These are phyloP conservation scores for Alnus glutinosa DNA, from an alignment of 306 rosid genomes.

Conservation along the genomic window DNA sequence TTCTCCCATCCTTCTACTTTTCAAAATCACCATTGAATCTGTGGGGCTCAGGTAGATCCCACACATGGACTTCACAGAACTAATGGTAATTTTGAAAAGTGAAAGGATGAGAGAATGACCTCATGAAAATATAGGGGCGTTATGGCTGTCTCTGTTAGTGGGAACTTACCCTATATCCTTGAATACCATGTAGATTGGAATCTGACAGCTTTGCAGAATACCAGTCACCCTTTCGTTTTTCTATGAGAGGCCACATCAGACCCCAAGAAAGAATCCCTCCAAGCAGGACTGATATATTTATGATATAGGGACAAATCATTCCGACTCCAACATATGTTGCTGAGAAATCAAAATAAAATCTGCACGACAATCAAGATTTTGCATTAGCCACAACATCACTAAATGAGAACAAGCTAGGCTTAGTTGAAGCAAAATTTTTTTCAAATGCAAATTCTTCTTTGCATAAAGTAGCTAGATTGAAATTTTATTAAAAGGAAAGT, in stretches of 20 bases:
- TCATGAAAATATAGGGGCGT: background rate
- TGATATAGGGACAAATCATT: constrained; percentile 23
- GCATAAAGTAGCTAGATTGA: background rate
- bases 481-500: background rate
- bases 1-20: no score
- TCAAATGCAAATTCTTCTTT: background rate
- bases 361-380: background rate
- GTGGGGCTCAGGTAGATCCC: no score
- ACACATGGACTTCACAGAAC: no score
- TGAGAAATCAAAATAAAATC: constrained; percentile 22
- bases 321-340: constrained; percentile 16
- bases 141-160: background rate
- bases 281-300: constrained; percentile 15
- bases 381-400: background rate
- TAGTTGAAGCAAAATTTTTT: background rate
- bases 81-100: no score
- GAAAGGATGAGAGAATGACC: no score
- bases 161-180: constrained; percentile 15
- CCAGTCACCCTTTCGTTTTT: constrained; percentile 8
- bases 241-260: constrained; percentile 27
- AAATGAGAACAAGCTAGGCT: background rate
- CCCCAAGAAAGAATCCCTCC: constrained; percentile 26
- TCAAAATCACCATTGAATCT: no score
- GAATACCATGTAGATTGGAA: background rate
- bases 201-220: background rate